A percentile compares a stretch with the other conserved stretches of the same genome.
Conservation (phyloP, 106 monocot species). For the Vanilla planifolia region DNA sequence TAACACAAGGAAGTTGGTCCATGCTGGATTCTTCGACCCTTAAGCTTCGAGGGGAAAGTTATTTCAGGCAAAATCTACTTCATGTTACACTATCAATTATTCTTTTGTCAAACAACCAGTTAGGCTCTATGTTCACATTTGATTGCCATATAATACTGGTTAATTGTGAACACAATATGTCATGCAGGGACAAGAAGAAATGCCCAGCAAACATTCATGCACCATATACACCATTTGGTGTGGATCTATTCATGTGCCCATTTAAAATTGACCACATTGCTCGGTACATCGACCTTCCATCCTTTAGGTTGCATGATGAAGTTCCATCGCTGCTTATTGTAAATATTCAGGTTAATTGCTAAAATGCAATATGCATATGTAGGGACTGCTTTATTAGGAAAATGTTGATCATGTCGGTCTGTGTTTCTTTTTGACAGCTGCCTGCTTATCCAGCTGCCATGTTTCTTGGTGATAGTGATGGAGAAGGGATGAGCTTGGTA, state of each 20-base stretch:
- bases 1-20: slow-evolving; percentile 49
- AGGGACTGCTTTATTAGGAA: not conserved
- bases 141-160: too few relatives aligned
- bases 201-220: slow-evolving; percentile 29
- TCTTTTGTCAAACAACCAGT: not conserved
- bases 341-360: slow-evolving; percentile 58
- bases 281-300: slow-evolving; percentile 70
- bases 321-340: slow-evolving; percentile 63
- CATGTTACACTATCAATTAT: not conserved
- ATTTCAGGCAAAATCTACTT: slow-evolving; percentile 47
- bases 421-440: slow-evolving; percentile 31
- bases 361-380: not conserved
- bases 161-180: not conserved
- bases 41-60: slow-evolving; percentile 60
- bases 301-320: slow-evolving; percentile 31
- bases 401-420: not conserved
- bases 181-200: slow-evolving; percentile 66
- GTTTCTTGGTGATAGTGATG: slow-evolving; percentile 82
- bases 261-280: slow-evolving; percentile 68
- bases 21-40: slow-evolving; percentile 60
- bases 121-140: not conserved
- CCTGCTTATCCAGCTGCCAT: slow-evolving; percentile 89
- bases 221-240: slow-evolving; percentile 60
- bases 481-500: slow-evolving; percentile 68
- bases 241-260: slow-evolving; percentile 55